Evolutionary conservation across 768 basidiomycete species (phyloP), one percentile per base, ranked within the genome.

Genomic region (Dioszegia hungarica): DNA sequence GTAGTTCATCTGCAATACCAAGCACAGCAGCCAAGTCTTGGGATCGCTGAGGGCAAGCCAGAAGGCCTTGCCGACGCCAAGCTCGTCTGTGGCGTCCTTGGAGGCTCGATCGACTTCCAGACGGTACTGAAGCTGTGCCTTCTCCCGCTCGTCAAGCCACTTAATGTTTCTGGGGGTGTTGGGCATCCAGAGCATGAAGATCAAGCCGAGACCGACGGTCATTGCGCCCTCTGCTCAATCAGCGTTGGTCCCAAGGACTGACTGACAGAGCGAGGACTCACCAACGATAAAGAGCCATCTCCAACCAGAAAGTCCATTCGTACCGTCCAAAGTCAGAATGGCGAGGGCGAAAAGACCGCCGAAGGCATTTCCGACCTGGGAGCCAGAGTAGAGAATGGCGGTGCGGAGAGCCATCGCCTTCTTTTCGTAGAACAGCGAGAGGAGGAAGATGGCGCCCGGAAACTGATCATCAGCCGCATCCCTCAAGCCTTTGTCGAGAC

Each of bases 111-210:
- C 73, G 36, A 64, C 46, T 29, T 73, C 62, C 17, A 76, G 63
- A 15, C 62, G 48, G 59, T 70, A 66, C 3, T 54, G 48, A 2
- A 73, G 64, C 37, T 54, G 59, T 19, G 68, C 66, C 38, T 48
- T 60, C 60, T 74, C 63, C 14, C 56, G 49, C 20, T 50, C 57
- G 29, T 56, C 67, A 31, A 94, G 78, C 27, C 85, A 83, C 3
- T 88, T 86, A 66, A 90, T 86, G 38, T 90, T 84, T 43, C 81
- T 74, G 1, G 91, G 90, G 69, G 91, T 89, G 76, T 91, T 81
- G 10, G 90, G 89, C 75, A 74, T 66, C 62, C 68, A 64, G n/a
- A 60, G 54, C 24, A 61, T 54, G 47, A 71, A 63, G 43, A 70
- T 57, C 38, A 64, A 33, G 11, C 56, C 64, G 29, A 64, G 53